These are phyloP conservation scores for Yarrowia phangngaensis DNA, from an alignment of 805 yeast species.

Conservation along the genomic window DNA sequence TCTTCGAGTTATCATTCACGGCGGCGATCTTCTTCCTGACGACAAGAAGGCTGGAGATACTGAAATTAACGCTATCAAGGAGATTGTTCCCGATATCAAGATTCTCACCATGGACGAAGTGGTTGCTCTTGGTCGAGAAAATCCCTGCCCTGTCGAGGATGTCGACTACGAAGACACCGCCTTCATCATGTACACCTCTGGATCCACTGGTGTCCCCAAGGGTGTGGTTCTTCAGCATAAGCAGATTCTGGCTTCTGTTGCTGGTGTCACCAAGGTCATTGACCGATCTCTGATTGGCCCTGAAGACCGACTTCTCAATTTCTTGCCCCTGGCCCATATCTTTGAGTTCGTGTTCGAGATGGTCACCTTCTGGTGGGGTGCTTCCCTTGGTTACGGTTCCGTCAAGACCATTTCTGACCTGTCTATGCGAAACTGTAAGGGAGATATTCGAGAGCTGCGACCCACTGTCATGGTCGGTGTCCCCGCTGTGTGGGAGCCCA, in stretches of 20 bases:
- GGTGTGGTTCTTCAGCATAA: constrained; percentile 69
- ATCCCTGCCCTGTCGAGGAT: constrained; percentile 44
- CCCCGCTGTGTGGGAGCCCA: constrained; percentile 96
- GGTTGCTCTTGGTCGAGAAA: constrained; percentile 56
- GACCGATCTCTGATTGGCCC: constrained; percentile 48
- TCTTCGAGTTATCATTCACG: constrained; percentile 68
- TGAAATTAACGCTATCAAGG: constrained; percentile 51
- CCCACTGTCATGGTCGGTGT: constrained; percentile 98
- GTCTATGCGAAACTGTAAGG: constrained; percentile 77
- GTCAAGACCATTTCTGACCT: constrained; percentile 85
- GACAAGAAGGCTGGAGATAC: constrained; percentile 58
- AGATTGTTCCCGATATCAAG: constrained; percentile 71
- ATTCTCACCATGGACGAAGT: constrained; percentile 65
- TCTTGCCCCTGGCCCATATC: constrained; percentile 94
- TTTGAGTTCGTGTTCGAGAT: constrained; percentile 89
- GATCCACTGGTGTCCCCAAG: constrained; percentile 81
- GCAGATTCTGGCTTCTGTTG: constrained; percentile 77
- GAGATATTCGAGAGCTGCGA: constrained; percentile 80
- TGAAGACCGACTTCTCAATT: constrained; percentile 74
- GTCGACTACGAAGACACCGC: constrained; percentile 59
- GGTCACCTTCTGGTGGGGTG: constrained; percentile 82
- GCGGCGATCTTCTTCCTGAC: constrained; percentile 55
- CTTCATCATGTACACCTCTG: constrained; percentile 84
- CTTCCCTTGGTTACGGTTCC: constrained; percentile 79
- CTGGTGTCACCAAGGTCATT: constrained; percentile 70